Base-by-base conservation (phyloP, 129 eudicot genomes). In the Lactuca saligna region DNA sequence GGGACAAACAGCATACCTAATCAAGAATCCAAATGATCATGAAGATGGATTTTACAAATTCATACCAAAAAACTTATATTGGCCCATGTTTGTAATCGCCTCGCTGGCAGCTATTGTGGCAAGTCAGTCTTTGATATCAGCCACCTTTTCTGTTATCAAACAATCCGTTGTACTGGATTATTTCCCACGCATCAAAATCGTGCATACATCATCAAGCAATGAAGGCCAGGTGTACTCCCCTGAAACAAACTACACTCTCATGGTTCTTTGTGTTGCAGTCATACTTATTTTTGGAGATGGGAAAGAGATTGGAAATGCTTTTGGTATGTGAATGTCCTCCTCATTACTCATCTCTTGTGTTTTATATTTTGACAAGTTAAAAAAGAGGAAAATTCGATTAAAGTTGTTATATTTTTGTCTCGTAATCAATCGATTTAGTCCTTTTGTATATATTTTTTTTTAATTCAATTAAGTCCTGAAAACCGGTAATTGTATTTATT, bases 161-260 rank as follows among this genome's bases (percentile, higher is more conserved):
- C 90, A 87, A 80, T 84, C 86, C 17, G 87, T 84, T 76, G 87
- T 79, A 48, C 80, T 87, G 69, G 90, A 87, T 71, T 84, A 82
- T 61, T 87, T 87, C 51, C 90, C 95, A 54, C 85, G 90, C n/a
- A 86, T 87, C 16, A 84, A 87, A 65, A 81, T 87, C 14, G 84
- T 87, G 37, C 90, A 87, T 69, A 87, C 90, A 15, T 87, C 95
- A 42, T 73, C 95, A 33, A 79, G 76, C 60, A 79, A 82, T 53
- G 90, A 87, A 80, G 95, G 95, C 77, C 84, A 84, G 77, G 95
- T 87, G 49, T 87, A 87, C 79, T 84, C 89, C 17, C 94, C 94
- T 9, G 94, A 87, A 73, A 70, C 82, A 69, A 87, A 87, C 76
- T 82, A 84, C 67, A 74, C 80, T 41, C 95, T 87, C 77, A 87